Evolutionary conservation across 441 rosid genomes (phyloP).

Genomic region (Euphorbia schlechtendalii): DNA sequence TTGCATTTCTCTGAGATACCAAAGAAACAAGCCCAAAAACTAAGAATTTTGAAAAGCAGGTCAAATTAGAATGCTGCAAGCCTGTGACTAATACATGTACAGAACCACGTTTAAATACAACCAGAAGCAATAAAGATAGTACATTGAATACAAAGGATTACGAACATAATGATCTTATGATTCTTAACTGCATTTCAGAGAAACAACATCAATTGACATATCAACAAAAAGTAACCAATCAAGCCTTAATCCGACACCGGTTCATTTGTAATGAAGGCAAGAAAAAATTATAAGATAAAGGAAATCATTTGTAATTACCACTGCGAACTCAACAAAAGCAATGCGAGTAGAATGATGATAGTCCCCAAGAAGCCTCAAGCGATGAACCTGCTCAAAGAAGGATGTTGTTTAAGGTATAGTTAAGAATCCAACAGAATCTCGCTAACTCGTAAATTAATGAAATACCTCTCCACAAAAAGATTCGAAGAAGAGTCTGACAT

Average conservation of each 20-base stretch:
- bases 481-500: conserved; percentile 77
- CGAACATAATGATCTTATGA: neutral
- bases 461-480: conserved; percentile 83
- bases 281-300: conserved; percentile 2
- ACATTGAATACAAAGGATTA: neutral
- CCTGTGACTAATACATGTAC: neutral
- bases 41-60: neutral
- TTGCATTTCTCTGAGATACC: neutral
- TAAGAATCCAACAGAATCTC: conserved; percentile 10
- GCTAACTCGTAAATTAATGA: conserved; percentile 10
- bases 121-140: neutral
- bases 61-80: neutral
- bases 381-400: conserved; percentile 52
- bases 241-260: too few relatives aligned
- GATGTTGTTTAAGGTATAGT: conserved; percentile 11
- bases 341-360: conserved; percentile 82
- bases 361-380: conserved; percentile 90
- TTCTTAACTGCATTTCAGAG: neutral
- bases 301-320: conserved; percentile 37
- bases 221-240: neutral
- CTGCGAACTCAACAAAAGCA: conserved; percentile 84
- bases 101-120: neutral
- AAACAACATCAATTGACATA: neutral
- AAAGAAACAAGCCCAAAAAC: neutral
- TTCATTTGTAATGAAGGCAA: neutral